phyloP scores from a whole-genome alignment of 805 yeast species.

The Kazachstania bromeliacearum region DNA sequence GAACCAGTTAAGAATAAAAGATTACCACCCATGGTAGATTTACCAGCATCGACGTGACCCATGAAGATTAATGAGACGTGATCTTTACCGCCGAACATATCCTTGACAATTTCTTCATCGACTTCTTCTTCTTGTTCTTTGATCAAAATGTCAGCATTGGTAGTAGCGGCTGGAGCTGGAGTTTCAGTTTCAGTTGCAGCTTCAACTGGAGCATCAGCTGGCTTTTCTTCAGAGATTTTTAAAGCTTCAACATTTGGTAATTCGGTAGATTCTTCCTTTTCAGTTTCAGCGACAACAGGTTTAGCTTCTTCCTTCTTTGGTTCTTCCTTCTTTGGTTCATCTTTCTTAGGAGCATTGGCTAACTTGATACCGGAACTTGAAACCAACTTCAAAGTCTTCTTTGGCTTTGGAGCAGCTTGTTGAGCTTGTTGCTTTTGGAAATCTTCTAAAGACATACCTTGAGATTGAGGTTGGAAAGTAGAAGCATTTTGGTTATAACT shows the following conservation, averaged over 20 bases:
- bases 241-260: conserved; percentile 27
- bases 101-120: conserved; percentile 81
- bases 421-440: conserved; percentile 58
- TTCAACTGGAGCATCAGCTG: conserved; percentile 12
- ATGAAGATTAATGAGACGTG: conserved; percentile 93
- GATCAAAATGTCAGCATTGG: conserved; percentile 41
- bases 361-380: conserved; percentile 57
- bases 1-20: conserved; percentile 87
- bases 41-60: conserved; percentile 99
- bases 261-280: conserved; percentile 11
- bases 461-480: conserved; percentile 21
- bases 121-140: conserved; percentile 72
- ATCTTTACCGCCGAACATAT: conserved; percentile 94
- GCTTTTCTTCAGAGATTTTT: conserved; percentile 24
- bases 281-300: conserved; percentile 4
- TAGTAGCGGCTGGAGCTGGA: conserved; percentile 7
- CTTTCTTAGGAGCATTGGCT: conserved; percentile 40
- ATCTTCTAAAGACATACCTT: conserved; percentile 73
- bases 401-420: conserved; percentile 40
- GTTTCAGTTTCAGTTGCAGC: conserved; percentile 26
- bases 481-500: conserved; percentile 20
- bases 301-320: conserved; percentile 12
- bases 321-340: conserved; percentile 23
- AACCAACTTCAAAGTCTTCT: conserved; percentile 59
- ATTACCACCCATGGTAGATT: conserved; percentile 99